Base-by-base conservation (phyloP, 352 stramenopile species). In the Globisporangium abappressorium region DNA sequence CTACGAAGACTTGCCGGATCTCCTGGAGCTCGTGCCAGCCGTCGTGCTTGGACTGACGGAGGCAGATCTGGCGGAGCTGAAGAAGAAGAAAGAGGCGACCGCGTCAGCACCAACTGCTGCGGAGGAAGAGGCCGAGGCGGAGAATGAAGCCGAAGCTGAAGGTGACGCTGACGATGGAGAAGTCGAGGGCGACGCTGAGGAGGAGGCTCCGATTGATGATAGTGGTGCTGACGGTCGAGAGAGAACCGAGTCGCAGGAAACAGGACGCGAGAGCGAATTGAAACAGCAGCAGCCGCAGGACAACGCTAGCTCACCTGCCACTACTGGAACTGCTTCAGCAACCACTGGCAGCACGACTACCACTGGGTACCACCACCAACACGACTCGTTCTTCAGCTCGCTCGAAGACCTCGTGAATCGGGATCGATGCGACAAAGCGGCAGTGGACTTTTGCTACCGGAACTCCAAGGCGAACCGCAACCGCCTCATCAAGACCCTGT, bases 1-100 rank as follows among this genome's bases (percentile, higher is more conserved):
- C 82, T 99, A 99, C 72, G 93, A 98, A 76, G 96, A 99, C 75
- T 73, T 99, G 62, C 97, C 97, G 14, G 94, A 99, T 73, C 78
- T 99, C 34, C 79, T 99, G 9, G 93, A 96, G 51, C 90, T 97
- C 4, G 93, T 99, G 51, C 97, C 97, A 28, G 91, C 95, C 0
- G 94, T 98, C 7, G 91, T 99, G 49, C 82, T 98, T 12, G 95
- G 92, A 9, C 79, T 97, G 5, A 97, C 93, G 30, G 90, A 97
- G 57, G 89, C 79, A 67, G 78, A 98, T 88, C 80, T 87, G 54
- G 70, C 76, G 33, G 77, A 97, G 82, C 72, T 98, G 24, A 90
- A 90, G 70, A 91, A 93, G 72, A 92, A 94, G 71, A 88, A 90
- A 69, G 79, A 94, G 53, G 70, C 75, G 3, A 68, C 63, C 11